phyloP scores from a whole-genome alignment of 495 filamentous ascomycete genomes.

The Xylaria longipes region DNA sequence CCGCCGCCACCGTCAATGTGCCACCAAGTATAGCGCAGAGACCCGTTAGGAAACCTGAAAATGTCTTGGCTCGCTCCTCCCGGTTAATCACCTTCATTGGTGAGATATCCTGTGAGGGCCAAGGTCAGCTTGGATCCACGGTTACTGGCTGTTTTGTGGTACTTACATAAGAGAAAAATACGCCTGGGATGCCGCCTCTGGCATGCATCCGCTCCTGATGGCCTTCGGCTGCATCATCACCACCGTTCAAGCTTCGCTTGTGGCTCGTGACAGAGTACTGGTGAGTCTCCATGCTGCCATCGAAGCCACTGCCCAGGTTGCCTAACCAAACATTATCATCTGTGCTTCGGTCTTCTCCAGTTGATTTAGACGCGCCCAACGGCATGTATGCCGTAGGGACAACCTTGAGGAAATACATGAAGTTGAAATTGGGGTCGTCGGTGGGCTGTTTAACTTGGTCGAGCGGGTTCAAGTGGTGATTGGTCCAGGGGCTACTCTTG shows the following conservation, averaged over 20 bases:
- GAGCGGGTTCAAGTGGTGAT: slow-evolving; percentile 91
- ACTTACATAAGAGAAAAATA: slow-evolving; percentile 95
- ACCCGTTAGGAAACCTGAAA: slow-evolving; percentile 89
- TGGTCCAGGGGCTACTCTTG: slow-evolving; percentile 73
- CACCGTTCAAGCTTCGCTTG: slow-evolving; percentile 82
- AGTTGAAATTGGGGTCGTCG: slow-evolving; percentile 85
- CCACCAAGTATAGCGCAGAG: slow-evolving; percentile 94
- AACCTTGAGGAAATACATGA: slow-evolving; percentile 99
- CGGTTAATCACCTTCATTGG: slow-evolving; percentile 99
- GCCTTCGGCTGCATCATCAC: slow-evolving; percentile 79
- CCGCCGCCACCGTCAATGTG: slow-evolving; percentile 93
- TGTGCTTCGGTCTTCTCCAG: slow-evolving; percentile 51
- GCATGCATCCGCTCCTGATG: slow-evolving; percentile 92
- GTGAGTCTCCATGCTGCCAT: slow-evolving; percentile 93
- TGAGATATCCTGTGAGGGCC: slow-evolving; percentile 81
- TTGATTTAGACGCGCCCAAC: slow-evolving; percentile 70
- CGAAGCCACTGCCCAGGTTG: slow-evolving; percentile 62
- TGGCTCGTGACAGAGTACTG: slow-evolving; percentile 98
- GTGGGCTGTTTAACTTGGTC: slow-evolving; percentile 81
- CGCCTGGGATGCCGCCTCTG: slow-evolving; percentile 89
- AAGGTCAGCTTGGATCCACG: slow-evolving; percentile 6
- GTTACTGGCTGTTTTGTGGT: neutral
- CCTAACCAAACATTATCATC: slow-evolving; percentile 67
- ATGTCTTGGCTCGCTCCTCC: slow-evolving; percentile 84
- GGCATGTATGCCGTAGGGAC: slow-evolving; percentile 94